Evolutionary conservation across 495 filamentous ascomycete species (phyloP).

Genomic region (Penicillium flavigenum): DNA sequence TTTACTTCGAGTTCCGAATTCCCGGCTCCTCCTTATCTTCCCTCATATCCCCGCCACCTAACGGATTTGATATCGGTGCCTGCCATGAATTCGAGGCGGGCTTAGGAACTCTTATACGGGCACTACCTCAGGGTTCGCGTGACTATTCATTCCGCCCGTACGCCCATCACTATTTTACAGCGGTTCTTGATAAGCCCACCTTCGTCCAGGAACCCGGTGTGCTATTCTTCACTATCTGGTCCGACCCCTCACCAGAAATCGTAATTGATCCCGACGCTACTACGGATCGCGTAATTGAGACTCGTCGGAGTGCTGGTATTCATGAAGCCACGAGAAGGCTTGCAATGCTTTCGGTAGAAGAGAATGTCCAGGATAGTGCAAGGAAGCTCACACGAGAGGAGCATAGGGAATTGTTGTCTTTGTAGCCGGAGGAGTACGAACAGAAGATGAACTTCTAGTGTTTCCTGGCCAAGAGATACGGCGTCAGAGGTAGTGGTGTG

Average conservation of each 20-base stretch:
- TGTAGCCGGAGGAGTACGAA: conserved; percentile 13
- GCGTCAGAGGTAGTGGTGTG: too few species aligned
- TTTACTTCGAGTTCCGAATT: neutral
- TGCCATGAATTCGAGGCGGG: neutral
- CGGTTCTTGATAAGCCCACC: neutral
- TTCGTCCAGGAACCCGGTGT: neutral
- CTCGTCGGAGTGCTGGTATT: neutral
- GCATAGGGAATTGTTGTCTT: neutral
- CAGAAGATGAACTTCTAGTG: too few species aligned
- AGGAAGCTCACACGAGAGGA: neutral
- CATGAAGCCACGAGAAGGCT: neutral
- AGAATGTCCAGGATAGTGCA: neutral
- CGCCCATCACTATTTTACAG: neutral
- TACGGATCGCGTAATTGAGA: neutral
- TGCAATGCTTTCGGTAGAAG: neutral
- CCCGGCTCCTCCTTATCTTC: neutral
- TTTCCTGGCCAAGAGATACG: too few species aligned
- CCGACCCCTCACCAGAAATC: neutral
- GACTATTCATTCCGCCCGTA: neutral
- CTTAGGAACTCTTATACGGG: neutral
- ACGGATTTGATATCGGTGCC: neutral
- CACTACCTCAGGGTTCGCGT: neutral
- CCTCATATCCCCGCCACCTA: neutral
- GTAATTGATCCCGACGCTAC: too few species aligned
- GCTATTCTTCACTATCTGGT: neutral